phyloP scores from a whole-genome alignment of 805 yeast genomes.

The Ogataea saltuana region DNA sequence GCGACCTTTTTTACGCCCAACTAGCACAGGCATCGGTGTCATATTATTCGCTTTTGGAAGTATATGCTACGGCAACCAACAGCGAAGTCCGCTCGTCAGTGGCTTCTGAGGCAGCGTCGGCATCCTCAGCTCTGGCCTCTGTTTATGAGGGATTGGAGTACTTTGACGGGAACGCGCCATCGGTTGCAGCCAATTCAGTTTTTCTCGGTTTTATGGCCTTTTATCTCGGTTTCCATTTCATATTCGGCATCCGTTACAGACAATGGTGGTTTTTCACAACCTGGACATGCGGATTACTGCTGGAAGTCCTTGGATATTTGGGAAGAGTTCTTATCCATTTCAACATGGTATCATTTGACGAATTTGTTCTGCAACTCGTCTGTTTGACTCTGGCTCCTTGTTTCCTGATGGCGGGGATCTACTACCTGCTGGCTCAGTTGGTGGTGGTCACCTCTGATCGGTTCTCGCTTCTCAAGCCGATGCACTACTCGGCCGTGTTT shows the following conservation, averaged over 20 bases:
- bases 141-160: conserved; percentile 20
- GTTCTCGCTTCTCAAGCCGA: conserved; percentile 55
- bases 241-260: conserved; percentile 44
- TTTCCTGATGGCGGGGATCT: conserved; percentile 81
- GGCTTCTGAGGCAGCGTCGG: conserved; percentile 26
- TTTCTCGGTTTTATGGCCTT: conserved; percentile 57
- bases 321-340: conserved; percentile 54
- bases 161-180: conserved; percentile 50
- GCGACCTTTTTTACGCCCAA: conserved; percentile 1
- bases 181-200: conserved; percentile 56
- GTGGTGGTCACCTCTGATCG: conserved; percentile 59
- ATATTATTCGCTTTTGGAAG: conserved; percentile 25
- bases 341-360: conserved; percentile 36
- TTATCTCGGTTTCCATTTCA: conserved; percentile 43
- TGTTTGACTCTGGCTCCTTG: conserved; percentile 79
- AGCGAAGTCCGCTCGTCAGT: conserved; percentile 12
- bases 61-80: conserved; percentile 30
- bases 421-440: conserved; percentile 67
- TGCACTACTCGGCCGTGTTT: conserved; percentile 63
- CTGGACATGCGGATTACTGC: conserved; percentile 52
- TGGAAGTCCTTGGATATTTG: conserved; percentile 69
- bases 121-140: conserved; percentile 23
- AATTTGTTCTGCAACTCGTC: conserved; percentile 64
- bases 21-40: conserved; percentile 26
- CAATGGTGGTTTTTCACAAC: conserved; percentile 70